A percentile compares a stretch with the other conserved stretches of the same genome.
phyloP scores from a whole-genome alignment of 441 rosid species.

The Flueggea neowawraea region DNA sequence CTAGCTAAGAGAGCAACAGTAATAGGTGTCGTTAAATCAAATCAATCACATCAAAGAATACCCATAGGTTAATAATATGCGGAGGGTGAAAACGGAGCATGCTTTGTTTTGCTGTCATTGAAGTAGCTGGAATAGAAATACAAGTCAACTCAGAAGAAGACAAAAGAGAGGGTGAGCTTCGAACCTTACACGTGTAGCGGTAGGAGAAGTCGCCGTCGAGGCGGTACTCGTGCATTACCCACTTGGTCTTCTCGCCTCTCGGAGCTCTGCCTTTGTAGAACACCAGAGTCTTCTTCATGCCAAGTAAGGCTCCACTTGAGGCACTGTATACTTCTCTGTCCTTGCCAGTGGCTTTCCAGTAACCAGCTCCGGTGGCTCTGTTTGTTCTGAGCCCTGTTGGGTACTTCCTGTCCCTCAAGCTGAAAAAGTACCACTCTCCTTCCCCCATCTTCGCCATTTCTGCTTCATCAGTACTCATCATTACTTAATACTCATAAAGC shows the following conservation, averaged over 20 bases:
- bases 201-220: conserved; percentile 77
- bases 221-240: conserved; percentile 99
- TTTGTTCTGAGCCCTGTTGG: conserved; percentile 95
- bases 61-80: too few species aligned
- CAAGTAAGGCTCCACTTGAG: conserved; percentile 34
- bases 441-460: conserved; percentile 95
- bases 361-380: conserved; percentile 93
- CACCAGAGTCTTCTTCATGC: conserved; percentile 95
- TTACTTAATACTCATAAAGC: too few species aligned
- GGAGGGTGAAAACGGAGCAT: too few species aligned
- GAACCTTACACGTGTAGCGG: conserved; percentile 87
- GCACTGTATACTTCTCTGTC: conserved; percentile 70
- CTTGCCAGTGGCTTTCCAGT: conserved; percentile 99
- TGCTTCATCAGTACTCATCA: conserved; percentile 10
- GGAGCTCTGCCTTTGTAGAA: conserved; percentile 97
- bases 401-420: conserved; percentile 94
- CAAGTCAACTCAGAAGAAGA: conserved; percentile 61
- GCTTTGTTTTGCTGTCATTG: too few species aligned
- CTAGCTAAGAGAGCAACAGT: too few species aligned
- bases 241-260: conserved; percentile 92
- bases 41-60: too few species aligned
- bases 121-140: neutral
- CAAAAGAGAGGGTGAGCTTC: conserved; percentile 18
- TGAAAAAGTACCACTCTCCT: conserved; percentile 94
- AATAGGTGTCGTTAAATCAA: too few species aligned